Evolutionary conservation across 768 basidiomycete genomes (phyloP).

Genomic region (Neoboletus subvelutipes): DNA sequence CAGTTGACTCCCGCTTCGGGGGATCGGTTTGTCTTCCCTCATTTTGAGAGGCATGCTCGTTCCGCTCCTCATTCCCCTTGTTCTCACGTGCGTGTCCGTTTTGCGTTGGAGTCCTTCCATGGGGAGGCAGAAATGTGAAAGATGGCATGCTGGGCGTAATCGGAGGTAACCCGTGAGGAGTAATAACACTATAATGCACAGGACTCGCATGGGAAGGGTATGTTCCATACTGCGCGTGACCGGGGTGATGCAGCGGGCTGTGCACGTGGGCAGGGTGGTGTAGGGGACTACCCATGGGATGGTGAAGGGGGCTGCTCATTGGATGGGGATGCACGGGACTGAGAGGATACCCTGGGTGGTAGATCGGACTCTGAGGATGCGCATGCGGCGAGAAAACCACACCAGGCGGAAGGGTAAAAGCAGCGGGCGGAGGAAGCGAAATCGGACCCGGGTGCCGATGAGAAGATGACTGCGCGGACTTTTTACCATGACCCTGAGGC

Average conservation of each 20-base stretch:
- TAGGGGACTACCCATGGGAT: conserved; percentile 33
- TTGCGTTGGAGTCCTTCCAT: conserved; percentile 27
- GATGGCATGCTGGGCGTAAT: conserved; percentile 98
- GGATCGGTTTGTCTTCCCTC: conserved; percentile 8
- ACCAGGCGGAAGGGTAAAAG: conserved; percentile 42
- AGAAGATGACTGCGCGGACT: conserved; percentile 26
- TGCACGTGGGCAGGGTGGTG: conserved; percentile 34
- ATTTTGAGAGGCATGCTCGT: background rate
- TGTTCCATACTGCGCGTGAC: conserved; percentile 29
- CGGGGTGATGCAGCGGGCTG: conserved; percentile 32
- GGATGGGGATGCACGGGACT: conserved; percentile 27
- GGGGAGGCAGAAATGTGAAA: conserved; percentile 76
- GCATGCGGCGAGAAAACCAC: conserved; percentile 34
- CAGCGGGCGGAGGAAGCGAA: conserved; percentile 58
- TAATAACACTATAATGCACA: conserved; percentile 43
- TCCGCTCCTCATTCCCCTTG: conserved; percentile 1
- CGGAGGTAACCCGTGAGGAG: conserved; percentile 81
- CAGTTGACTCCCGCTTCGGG: conserved; percentile 4
- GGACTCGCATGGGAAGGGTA: conserved; percentile 23
- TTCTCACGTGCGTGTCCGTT: conserved; percentile 10
- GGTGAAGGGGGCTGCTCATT: conserved; percentile 40
- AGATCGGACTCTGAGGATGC: conserved; percentile 39
- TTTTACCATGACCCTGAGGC: conserved; percentile 17
- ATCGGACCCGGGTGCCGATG: conserved; percentile 71
- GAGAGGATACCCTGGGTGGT: conserved; percentile 38